phyloP scores from a whole-genome alignment of 768 basidiomycete genomes.

The Leccinum pellstonianum region DNA sequence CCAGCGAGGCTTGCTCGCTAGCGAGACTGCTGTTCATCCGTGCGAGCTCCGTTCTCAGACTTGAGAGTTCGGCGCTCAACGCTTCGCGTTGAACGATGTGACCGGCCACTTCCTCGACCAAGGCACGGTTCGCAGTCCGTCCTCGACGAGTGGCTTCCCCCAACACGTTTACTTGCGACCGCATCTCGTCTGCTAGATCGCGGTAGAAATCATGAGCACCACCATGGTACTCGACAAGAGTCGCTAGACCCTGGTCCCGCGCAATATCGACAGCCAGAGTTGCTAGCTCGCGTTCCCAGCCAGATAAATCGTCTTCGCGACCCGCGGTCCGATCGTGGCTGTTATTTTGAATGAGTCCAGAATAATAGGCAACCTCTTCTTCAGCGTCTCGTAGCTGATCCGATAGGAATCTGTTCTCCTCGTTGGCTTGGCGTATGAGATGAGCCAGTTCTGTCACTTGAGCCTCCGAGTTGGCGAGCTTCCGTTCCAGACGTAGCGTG shows the following conservation, averaged over 20 bases:
- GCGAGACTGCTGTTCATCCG: conserved; percentile 21
- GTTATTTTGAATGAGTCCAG: conserved; percentile 11
- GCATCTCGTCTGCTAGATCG: conserved; percentile 36
- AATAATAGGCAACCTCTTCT: conserved; percentile 19
- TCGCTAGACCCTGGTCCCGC: conserved; percentile 8
- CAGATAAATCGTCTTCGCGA: conserved; percentile 1
- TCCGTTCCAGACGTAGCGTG: conserved; percentile 58
- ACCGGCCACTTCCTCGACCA: conserved; percentile 39
- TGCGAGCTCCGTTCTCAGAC: conserved; percentile 38
- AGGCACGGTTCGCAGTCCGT: conserved; percentile 16
- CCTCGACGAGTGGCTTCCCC: conserved; percentile 17
- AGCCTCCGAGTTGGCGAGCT: conserved; percentile 63
- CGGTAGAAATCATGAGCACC: conserved; percentile 39
- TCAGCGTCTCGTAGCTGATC: conserved; percentile 19
- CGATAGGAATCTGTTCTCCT: conserved; percentile 47
- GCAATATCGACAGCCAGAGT: conserved; percentile 19
- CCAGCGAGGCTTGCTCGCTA: conserved; percentile 22
- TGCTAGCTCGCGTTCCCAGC: conserved; percentile 22
- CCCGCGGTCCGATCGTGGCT: neutral
- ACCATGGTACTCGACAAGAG: conserved; percentile 16
- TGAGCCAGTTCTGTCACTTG: conserved; percentile 65
- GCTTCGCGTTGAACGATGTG: conserved; percentile 42
- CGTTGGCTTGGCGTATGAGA: conserved; percentile 56
- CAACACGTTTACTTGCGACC: conserved; percentile 12
- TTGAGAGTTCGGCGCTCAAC: conserved; percentile 42